Percentiles rank a stretch among this genome's conserved stretches.
phyloP scores from a whole-genome alignment of 2,329 filamentous ascomycete genomes.

The Aspergillus novoparasiticus region DNA sequence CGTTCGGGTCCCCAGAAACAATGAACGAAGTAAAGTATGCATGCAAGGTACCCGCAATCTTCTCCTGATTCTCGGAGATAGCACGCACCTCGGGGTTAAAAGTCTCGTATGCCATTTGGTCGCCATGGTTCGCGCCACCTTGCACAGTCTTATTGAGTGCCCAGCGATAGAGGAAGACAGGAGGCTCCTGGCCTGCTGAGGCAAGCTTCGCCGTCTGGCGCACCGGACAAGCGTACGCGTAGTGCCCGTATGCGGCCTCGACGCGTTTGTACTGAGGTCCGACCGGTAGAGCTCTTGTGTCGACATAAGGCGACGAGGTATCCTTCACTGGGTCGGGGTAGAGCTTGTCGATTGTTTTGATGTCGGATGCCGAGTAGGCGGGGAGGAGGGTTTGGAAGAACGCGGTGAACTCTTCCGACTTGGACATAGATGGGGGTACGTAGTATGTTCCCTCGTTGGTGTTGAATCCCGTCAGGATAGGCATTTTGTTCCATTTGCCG shows the following conservation, averaged over 20 bases:
- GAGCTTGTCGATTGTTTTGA: slow-evolving; percentile 57
- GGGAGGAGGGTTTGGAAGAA: slow-evolving; percentile 68
- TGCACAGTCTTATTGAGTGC: slow-evolving; percentile 49
- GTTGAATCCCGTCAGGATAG: slow-evolving; percentile 71
- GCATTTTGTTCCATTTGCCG: slow-evolving; percentile 57
- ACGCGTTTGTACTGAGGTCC: slow-evolving; percentile 57
- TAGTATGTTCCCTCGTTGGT: slow-evolving; percentile 70
- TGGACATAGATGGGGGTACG: slow-evolving; percentile 54
- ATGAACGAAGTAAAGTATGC: slow-evolving; percentile 56
- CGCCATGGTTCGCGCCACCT: slow-evolving; percentile 52
- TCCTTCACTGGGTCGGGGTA: slow-evolving; percentile 62
- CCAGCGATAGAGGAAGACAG: slow-evolving; percentile 59
- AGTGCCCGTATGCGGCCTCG: slow-evolving; percentile 53
- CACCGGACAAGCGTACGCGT: slow-evolving; percentile 53
- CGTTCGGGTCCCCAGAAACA: slow-evolving; percentile 50
- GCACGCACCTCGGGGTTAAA: slow-evolving; percentile 39
- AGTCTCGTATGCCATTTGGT: slow-evolving; percentile 54
- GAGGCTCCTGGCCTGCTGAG: slow-evolving; percentile 31
- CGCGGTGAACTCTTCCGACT: slow-evolving; percentile 55
- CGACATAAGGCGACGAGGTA: slow-evolving; percentile 29
- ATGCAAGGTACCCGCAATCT: slow-evolving; percentile 48
- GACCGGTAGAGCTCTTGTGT: slow-evolving; percentile 33
- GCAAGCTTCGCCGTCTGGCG: slow-evolving; percentile 49
- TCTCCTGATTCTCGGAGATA: slow-evolving; percentile 44
- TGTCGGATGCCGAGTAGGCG: slow-evolving; percentile 53